phyloP scores from a whole-genome alignment of 768 basidiomycete genomes.

The Thelephora aurantiotincta region DNA sequence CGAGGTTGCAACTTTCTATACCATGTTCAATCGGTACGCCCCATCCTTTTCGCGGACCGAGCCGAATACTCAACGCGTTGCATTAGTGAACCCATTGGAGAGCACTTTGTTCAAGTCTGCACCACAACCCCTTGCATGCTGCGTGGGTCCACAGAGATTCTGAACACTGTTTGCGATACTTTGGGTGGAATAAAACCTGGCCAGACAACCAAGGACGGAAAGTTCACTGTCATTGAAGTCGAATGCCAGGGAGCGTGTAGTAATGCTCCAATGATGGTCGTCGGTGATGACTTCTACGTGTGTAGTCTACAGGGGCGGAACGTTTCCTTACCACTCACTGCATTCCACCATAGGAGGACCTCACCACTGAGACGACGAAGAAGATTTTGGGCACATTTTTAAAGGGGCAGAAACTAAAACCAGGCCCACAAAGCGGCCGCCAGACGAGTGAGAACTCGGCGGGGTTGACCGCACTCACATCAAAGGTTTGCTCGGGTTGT shows the following conservation, averaged over 20 bases:
- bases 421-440: slow-evolving; percentile 86
- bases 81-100: slow-evolving; percentile 78
- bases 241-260: slow-evolving; percentile 98
- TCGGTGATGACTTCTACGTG: slow-evolving; percentile 96
- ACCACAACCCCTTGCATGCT: slow-evolving; percentile 99
- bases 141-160: slow-evolving; percentile 79
- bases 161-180: slow-evolving; percentile 71
- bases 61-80: neutral
- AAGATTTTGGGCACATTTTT: slow-evolving; percentile 69
- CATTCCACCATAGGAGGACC: slow-evolving; percentile 51
- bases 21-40: slow-evolving; percentile 94
- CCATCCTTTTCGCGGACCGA: neutral
- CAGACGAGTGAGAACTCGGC: slow-evolving; percentile 89
- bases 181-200: slow-evolving; percentile 78
- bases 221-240: slow-evolving; percentile 95
- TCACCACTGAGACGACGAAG: slow-evolving; percentile 64
- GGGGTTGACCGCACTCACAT: slow-evolving; percentile 66
- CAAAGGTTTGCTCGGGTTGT: slow-evolving; percentile 36
- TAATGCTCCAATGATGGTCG: slow-evolving; percentile 93
- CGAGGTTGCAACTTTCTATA: slow-evolving; percentile 98
- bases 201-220: slow-evolving; percentile 88
- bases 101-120: slow-evolving; percentile 94
- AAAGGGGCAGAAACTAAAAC: slow-evolving; percentile 75
- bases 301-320: slow-evolving; percentile 14
- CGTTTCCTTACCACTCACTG: slow-evolving; percentile 5